Evolutionary conservation across 1,284 basidiomycete genomes (phyloP).

Genomic region (Malassezia obtusa): DNA sequence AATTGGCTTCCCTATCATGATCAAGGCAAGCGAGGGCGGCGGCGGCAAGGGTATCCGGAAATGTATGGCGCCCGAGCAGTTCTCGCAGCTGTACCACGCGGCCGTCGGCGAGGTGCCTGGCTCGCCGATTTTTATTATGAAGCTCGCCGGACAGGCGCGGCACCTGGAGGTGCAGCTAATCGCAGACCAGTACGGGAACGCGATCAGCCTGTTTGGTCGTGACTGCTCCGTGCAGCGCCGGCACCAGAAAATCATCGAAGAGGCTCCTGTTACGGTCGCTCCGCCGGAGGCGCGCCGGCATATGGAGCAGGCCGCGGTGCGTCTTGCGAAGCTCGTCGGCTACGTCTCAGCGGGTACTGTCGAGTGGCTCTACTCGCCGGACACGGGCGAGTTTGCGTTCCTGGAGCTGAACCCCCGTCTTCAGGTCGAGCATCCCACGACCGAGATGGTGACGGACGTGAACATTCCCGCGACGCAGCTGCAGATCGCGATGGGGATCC

Average conservation of each 20-base stretch:
- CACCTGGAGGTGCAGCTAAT: slow-evolving; percentile 97
- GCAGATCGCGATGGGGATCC: slow-evolving; percentile 96
- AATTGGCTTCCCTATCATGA: slow-evolving; percentile 98
- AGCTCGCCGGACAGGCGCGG: slow-evolving; percentile 90
- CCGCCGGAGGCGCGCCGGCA: slow-evolving; percentile 62
- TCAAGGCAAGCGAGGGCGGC: slow-evolving; percentile 97
- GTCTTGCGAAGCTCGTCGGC: slow-evolving; percentile 92
- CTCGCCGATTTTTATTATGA: slow-evolving; percentile 99
- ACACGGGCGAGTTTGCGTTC: slow-evolving; percentile 90
- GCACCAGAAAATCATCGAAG: slow-evolving; percentile 99
- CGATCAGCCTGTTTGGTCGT: slow-evolving; percentile 96
- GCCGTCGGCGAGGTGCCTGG: slow-evolving; percentile 90
- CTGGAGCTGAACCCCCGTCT: slow-evolving; percentile 98
- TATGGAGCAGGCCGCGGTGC: slow-evolving; percentile 97
- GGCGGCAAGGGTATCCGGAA: slow-evolving; percentile 75
- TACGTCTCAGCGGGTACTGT: slow-evolving; percentile 99
- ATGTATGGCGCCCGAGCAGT: slow-evolving; percentile 57
- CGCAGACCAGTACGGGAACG: slow-evolving; percentile 98
- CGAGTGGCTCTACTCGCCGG: slow-evolving; percentile 92
- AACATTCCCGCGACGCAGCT: slow-evolving; percentile 96
- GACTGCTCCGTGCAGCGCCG: slow-evolving; percentile 99
- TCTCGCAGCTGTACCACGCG: slow-evolving; percentile 87
- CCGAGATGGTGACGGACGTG: slow-evolving; percentile 98
- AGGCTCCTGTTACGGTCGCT: slow-evolving; percentile 96
- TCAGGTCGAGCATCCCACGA: slow-evolving; percentile 92